Percentiles rank a stretch among this genome's conserved stretches.
Evolutionary conservation across 1,284 basidiomycete genomes (phyloP).

Genomic region (Puccinia novopanici): DNA sequence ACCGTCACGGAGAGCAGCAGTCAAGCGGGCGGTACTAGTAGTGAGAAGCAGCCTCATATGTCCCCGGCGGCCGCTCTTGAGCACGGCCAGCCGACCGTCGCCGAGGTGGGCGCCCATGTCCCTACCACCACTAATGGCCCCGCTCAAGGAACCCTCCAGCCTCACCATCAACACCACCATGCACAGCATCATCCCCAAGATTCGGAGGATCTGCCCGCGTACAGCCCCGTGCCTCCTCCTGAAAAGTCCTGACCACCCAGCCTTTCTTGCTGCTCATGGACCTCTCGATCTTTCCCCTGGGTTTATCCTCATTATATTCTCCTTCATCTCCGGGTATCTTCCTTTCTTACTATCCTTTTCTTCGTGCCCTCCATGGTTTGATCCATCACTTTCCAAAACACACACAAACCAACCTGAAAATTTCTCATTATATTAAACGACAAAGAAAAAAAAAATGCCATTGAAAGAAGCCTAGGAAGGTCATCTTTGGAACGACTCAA

Average conservation of each 20-base stretch:
- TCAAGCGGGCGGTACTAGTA: neutral
- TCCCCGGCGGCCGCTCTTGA: neutral
- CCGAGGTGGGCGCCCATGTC: conserved; percentile 21
- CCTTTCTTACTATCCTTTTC: too few species aligned
- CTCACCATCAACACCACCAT: conserved; percentile 1
- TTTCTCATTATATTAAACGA: too few species aligned
- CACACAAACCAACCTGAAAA: too few species aligned
- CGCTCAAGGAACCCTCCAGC: conserved; percentile 7
- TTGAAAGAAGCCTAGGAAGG: too few species aligned
- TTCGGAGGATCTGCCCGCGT: conserved; percentile 13
- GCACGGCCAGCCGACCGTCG: conserved; percentile 14
- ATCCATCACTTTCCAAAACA: too few species aligned
- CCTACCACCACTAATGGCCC: conserved; percentile 28
- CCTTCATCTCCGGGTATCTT: neutral
- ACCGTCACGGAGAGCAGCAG: neutral
- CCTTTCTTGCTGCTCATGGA: neutral
- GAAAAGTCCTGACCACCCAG: neutral
- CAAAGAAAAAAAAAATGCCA: too few species aligned
- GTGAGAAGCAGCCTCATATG: neutral
- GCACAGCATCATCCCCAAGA: neutral
- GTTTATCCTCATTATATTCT: neutral
- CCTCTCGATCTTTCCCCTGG: too few species aligned
- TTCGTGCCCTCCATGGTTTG: too few species aligned
- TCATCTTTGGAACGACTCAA: too few species aligned
- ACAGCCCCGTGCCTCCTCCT: neutral